Conservation (phyloP, 2,329 filamentous ascomycete species). For the Pyrenophora seminiperda region DNA sequence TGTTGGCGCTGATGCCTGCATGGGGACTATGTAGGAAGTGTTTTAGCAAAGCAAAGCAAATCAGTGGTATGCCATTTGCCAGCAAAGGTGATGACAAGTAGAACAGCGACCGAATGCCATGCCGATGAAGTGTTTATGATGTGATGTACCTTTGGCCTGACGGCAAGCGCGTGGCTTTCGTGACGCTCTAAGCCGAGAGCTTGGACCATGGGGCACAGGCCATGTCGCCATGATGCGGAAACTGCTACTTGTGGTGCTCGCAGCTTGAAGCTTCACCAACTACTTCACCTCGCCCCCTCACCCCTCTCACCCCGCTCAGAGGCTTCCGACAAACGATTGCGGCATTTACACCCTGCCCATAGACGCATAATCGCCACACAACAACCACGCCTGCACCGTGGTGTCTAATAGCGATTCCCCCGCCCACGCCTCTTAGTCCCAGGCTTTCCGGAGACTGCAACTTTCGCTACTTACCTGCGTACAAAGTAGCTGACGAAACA, state of each 20-base stretch:
- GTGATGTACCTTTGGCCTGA: neutral
- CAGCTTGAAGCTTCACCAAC: slow-evolving; percentile 21
- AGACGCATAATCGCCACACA: slow-evolving; percentile 18
- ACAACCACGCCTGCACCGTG: slow-evolving; percentile 48
- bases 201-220: slow-evolving; percentile 14
- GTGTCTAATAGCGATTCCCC: slow-evolving; percentile 23
- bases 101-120: neutral
- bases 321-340: slow-evolving; percentile 14
- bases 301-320: slow-evolving; percentile 15
- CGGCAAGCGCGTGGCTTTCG: slow-evolving; percentile 19
- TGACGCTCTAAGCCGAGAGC: slow-evolving; percentile 15
- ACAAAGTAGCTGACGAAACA: neutral
- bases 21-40: too few species aligned
- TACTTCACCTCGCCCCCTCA: slow-evolving; percentile 24
- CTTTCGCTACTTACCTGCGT: slow-evolving; percentile 4
- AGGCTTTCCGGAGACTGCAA: slow-evolving; percentile 4
- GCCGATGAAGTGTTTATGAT: too few species aligned
- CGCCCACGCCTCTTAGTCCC: slow-evolving; percentile 21
- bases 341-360: slow-evolving; percentile 16
- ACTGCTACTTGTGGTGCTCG: slow-evolving; percentile 20
- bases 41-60: too few species aligned
- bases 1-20: too few species aligned
- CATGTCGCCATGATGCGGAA: slow-evolving; percentile 25
- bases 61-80: too few species aligned
- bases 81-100: neutral